Evolutionary conservation across 169 alveolate genomes (phyloP).

Genomic region (Eimeria sp.): DNA sequence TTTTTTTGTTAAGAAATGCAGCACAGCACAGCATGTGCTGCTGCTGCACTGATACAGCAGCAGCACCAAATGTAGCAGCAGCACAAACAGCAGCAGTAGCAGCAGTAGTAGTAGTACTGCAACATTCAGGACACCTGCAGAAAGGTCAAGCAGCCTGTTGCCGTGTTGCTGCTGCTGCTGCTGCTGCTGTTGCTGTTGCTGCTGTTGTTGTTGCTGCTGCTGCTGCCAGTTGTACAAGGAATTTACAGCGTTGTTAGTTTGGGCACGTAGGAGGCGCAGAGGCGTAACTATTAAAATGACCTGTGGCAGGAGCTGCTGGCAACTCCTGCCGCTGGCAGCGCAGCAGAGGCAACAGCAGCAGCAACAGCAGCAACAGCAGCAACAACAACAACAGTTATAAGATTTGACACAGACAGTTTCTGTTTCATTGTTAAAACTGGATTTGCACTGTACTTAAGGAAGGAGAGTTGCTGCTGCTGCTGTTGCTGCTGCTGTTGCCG

Average conservation of each 20-base stretch:
- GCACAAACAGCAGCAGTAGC: background rate
- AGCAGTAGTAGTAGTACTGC: background rate
- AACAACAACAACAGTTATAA: background rate
- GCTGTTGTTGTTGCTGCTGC: slow-evolving; percentile 1
- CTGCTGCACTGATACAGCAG: background rate
- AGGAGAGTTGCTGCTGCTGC: background rate
- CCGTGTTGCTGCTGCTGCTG: background rate
- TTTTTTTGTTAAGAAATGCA: no score
- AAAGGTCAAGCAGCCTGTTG: background rate
- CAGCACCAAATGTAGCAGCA: background rate
- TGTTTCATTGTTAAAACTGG: background rate
- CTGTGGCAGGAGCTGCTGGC: background rate
- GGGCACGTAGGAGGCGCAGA: background rate
- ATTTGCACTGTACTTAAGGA: background rate
- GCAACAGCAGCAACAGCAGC: background rate
- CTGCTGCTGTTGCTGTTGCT: background rate
- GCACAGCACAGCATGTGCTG: no score
- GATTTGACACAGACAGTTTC: background rate
- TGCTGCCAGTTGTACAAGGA: background rate
- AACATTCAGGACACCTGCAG: background rate
- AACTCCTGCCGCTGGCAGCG: background rate
- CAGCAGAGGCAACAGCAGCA: background rate
- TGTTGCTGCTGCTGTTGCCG: background rate
- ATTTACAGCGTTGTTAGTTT: background rate
- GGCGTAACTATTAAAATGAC: background rate